Base-by-base conservation (phyloP, 2,329 filamentous ascomycete genomes). In the Cordyceps javanica region DNA sequence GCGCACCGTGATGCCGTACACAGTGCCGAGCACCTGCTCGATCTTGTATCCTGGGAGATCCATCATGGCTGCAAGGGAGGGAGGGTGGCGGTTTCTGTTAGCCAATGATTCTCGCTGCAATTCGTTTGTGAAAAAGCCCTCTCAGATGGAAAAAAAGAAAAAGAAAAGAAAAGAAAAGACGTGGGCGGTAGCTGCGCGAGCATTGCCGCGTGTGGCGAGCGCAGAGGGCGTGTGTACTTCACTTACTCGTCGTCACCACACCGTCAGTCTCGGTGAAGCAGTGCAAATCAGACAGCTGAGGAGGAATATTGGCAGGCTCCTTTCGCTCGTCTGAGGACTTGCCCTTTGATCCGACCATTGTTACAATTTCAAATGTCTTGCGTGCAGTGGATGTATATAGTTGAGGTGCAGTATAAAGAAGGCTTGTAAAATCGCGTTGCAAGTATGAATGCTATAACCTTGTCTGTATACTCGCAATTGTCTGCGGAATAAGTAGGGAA, bases 261-360 rank as follows among this genome's bases (percentile, higher is more conserved):
- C 82, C 82, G 49, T 81, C 76, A 8, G 83, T 86, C 65, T 86
- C 83, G 39, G 80, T 80, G 69, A 82, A 84, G 72, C 81, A 84
- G 68, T 81, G 77, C 8, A 81, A 69, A 61, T 81, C 78, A 0
- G 74, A 76, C 8, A 78, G 60, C 42, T 72, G 66, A 2, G 72
- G 67, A 8, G 75, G 74, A 38, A 77, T 62, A 45, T 72, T 59
- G 34, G 73, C 74, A 3, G 67, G 62, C 38, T 70, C 68, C 5
- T 64, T 65, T 10, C 63, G 59, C 41, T 63, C 53, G 30, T 63
- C 66, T 13, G 62, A 58, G 5, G 62, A 57, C 42, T 68, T 67
- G 49, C 63, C 61, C 25, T 65, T 67, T 51, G 44, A 44, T 45
- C 41, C 41, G 5, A 28, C 16, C 52, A 55, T 55, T 55, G 14